Evolutionary conservation across 108 stramenopile genomes (phyloP), one percentile per base, ranked within the genome.

Genomic region (Fragilaria crotonensis): DNA sequence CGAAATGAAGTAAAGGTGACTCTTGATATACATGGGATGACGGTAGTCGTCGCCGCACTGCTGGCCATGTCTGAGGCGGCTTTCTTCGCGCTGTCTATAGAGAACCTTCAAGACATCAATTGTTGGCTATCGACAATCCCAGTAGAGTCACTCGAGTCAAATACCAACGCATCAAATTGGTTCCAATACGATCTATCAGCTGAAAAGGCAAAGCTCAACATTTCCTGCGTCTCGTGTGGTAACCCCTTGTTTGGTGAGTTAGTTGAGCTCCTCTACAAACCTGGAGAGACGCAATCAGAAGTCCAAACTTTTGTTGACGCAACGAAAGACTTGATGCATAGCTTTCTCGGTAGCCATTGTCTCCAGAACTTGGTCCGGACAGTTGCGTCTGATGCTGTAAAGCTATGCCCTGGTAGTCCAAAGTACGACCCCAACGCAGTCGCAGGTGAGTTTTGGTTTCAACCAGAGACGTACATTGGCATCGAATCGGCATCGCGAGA

Each of bases 121-220:
- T 86, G 84, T 45, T 82, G 80, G 84, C 47, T 81, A 19, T 60
- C 84, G 22, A 82, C 51, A 25, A 52, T 52, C 25, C 25, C 22
- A 14, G 11, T 14, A 41, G 36, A 41, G 7, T 41, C 36, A 17
- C 60, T 67, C 19, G 52, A 53, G n/a, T 21, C 65, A 19, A 64
- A 70, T 26, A 21, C 22, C 1, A 26, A 52, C 51, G 11, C 51
- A 18, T 23, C 51, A 52, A 52, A 52, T 21, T 70, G 2, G 19
- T 58, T 32, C 9, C 60, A 64, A 18, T 58, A 68, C 27, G 54
- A 52, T 4, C 44, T 76, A n/a, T 47, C 53, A 21, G 49, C 72
- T 4, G 64, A 51, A 5, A 60, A 77, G 29, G 63, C 71, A 20
- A 30, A 31, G 22, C 36, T 83, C 21, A 55, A 68, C 21, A 36